These are phyloP conservation scores for Plicaturopsis crispa DNA, from an alignment of 768 basidiomycete genomes.

Conservation along the genomic window DNA sequence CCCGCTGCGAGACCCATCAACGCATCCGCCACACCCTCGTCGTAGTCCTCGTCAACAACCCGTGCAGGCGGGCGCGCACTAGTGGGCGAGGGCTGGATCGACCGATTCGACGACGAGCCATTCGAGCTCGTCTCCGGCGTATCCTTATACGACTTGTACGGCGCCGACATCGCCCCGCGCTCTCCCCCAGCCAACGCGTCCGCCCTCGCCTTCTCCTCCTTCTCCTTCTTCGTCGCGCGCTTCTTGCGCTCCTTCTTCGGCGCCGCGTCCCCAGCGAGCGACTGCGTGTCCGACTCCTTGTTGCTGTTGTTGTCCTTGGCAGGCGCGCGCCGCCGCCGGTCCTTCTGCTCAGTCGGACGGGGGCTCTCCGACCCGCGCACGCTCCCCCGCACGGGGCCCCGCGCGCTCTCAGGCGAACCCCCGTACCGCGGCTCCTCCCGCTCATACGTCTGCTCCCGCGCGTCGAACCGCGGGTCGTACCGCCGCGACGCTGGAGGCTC, in stretches of 20 bases:
- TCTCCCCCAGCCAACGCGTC: background rate
- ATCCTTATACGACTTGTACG: constrained; percentile 21
- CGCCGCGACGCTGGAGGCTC: constrained; percentile 38
- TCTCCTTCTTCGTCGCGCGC: constrained; percentile 27
- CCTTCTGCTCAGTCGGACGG: constrained; percentile 38
- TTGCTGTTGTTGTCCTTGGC: too few species aligned
- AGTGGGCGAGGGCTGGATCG: constrained; percentile 68
- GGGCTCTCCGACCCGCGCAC: constrained; percentile 58
- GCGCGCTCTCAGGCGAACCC: constrained; percentile 37
- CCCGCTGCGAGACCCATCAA: constrained; percentile 59
- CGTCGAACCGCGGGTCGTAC: constrained; percentile 60
- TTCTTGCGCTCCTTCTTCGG: constrained; percentile 55
- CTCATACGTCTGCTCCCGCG: constrained; percentile 35
- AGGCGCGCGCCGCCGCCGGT: constrained; percentile 34
- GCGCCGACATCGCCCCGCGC: constrained; percentile 7
- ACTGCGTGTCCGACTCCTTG: constrained; percentile 34
- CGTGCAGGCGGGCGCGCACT: constrained; percentile 56
- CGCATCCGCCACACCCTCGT: constrained; percentile 77
- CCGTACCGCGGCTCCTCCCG: constrained; percentile 38
- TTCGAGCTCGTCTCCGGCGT: constrained; percentile 59
- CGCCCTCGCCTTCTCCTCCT: constrained; percentile 24
- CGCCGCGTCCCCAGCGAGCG: constrained; percentile 27
- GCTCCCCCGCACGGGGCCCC: constrained; percentile 20
- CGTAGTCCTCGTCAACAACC: constrained; percentile 86
- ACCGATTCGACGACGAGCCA: constrained; percentile 53